phyloP scores from a whole-genome alignment of 1,139 yeast species.

The Hansenula sp. region DNA sequence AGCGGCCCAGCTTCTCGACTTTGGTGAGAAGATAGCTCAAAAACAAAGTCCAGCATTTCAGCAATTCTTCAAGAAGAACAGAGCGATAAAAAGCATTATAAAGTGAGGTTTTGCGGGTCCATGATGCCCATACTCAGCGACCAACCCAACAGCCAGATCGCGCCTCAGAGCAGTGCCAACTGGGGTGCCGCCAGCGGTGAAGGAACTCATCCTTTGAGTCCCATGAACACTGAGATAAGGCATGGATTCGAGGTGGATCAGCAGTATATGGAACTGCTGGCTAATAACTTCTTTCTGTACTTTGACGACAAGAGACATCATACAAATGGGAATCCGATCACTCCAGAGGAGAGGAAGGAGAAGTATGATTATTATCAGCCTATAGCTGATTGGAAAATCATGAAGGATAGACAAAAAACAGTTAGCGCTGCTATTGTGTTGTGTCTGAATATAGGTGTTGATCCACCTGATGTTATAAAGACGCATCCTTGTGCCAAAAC shows the following conservation, averaged over 20 bases:
- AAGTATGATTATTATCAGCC: conserved; percentile 58
- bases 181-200: background rate
- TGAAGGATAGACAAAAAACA: conserved; percentile 88
- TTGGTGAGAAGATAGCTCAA: too few relatives aligned
- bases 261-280: conserved; percentile 60
- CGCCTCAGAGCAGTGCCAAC: background rate
- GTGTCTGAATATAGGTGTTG: conserved; percentile 91
- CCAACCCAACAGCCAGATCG: background rate
- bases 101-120: too few relatives aligned
- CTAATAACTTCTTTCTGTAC: conserved; percentile 72
- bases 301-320: conserved; percentile 88
- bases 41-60: background rate
- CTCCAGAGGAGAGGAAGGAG: conserved; percentile 42
- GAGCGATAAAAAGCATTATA: too few relatives aligned
- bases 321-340: conserved; percentile 84
- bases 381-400: conserved; percentile 84
- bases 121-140: background rate
- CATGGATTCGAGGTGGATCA: conserved; percentile 85
- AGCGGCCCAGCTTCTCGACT: too few relatives aligned
- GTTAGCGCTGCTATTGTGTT: conserved; percentile 91
- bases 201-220: conserved; percentile 19
- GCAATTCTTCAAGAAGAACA: background rate
- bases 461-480: conserved; percentile 94
- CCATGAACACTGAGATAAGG: conserved; percentile 56
- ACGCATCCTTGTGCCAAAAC: conserved; percentile 91